Conservation (phyloP, 352 stramenopile genomes). For the Globisporangium uncinulatum region DNA sequence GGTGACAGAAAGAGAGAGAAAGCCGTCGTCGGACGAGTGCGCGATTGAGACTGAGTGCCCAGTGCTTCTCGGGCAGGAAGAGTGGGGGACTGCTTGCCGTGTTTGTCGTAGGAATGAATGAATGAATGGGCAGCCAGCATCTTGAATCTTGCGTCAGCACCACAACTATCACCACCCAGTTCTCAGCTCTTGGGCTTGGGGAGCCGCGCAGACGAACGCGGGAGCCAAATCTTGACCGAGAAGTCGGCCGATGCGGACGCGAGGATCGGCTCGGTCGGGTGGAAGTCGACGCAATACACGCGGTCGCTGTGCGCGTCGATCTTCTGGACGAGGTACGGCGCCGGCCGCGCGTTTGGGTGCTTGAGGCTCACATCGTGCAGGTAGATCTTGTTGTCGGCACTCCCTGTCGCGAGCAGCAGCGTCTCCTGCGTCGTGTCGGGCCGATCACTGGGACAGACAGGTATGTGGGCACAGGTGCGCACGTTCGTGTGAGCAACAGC, state of each 20-base stretch:
- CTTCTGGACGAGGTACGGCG: constrained; percentile 69
- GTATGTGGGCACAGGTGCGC: too few relatives aligned
- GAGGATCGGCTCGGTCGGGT: constrained; percentile 79
- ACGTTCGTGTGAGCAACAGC: too few relatives aligned
- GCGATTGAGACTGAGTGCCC: too few relatives aligned
- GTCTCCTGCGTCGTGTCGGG: constrained; percentile 57
- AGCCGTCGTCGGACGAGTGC: too few relatives aligned
- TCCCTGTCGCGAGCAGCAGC: constrained; percentile 79
- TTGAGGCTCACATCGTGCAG: constrained; percentile 79
- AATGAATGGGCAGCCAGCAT: background rate
- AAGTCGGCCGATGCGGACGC: constrained; percentile 81
- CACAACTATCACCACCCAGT: background rate
- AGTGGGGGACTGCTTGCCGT: too few relatives aligned
- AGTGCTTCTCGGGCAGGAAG: too few relatives aligned
- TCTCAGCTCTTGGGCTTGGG: constrained; percentile 57
- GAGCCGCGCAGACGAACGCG: constrained; percentile 45
- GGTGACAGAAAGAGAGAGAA: too few relatives aligned
- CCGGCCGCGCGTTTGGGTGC: constrained; percentile 33
- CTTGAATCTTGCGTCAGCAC: background rate
- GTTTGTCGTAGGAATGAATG: too few relatives aligned
- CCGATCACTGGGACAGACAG: constrained; percentile 16
- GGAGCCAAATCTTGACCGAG: constrained; percentile 85
- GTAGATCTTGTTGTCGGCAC: constrained; percentile 86
- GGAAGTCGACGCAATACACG: constrained; percentile 89
- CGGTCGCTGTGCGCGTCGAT: constrained; percentile 84